A percentile compares a stretch with the other conserved stretches of the same genome.
Evolutionary conservation across 2,329 filamentous ascomycete species (phyloP).

Genomic region (Chrysoporthe deuterocubensis): DNA sequence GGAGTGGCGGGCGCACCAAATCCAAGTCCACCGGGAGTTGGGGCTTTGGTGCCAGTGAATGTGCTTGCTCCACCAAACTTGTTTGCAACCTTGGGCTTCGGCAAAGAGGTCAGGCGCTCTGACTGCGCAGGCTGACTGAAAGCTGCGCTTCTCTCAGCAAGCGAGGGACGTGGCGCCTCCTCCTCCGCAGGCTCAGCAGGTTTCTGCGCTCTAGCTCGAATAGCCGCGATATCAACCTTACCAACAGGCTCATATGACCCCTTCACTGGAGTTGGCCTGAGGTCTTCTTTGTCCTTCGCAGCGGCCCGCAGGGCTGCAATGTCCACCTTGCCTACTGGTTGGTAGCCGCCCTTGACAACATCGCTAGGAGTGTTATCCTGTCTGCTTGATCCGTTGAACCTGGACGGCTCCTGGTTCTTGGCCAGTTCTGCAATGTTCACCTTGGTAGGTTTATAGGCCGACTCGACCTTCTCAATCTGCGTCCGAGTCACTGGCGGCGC

Average conservation of each 20-base stretch:
- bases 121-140: constrained; percentile 67
- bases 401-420: constrained; percentile 69
- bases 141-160: constrained; percentile 76
- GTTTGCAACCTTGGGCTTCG: constrained; percentile 94
- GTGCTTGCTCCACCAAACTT: constrained; percentile 74
- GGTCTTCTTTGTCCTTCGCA: constrained; percentile 71
- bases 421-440: constrained; percentile 89
- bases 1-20: constrained; percentile 65
- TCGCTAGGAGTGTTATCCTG: constrained; percentile 56
- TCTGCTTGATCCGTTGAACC: constrained; percentile 54
- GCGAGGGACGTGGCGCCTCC: constrained; percentile 56
- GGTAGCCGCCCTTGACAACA: constrained; percentile 84
- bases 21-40: constrained; percentile 70
- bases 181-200: constrained; percentile 49
- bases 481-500: constrained; percentile 88
- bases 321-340: constrained; percentile 96
- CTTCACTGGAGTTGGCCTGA: constrained; percentile 83
- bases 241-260: constrained; percentile 93
- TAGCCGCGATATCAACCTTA: constrained; percentile 96
- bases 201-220: constrained; percentile 80
- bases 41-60: constrained; percentile 89
- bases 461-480: constrained; percentile 86
- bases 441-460: constrained; percentile 93
- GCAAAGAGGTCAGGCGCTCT: constrained; percentile 82
- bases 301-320: constrained; percentile 86